Conservation (phyloP, 148 eudicot species). For the Pouteria glomerata region DNA sequence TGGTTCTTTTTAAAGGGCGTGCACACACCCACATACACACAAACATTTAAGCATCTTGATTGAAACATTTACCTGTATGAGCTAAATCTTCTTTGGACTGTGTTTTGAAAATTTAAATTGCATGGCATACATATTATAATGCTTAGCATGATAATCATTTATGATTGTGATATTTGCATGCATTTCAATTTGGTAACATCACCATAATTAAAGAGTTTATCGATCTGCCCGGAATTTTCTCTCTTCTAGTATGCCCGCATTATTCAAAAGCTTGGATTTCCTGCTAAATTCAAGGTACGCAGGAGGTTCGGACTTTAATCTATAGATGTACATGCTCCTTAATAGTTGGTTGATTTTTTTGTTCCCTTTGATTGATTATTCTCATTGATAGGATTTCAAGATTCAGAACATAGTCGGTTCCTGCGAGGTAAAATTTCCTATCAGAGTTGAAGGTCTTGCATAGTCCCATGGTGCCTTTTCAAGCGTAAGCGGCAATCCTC, state of each 20-base stretch:
- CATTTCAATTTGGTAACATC: too few relatives aligned
- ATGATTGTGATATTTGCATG: too few relatives aligned
- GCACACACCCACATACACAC: neutral
- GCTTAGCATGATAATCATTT: too few relatives aligned
- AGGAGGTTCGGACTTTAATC: too few relatives aligned
- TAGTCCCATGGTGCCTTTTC: conserved; percentile 49
- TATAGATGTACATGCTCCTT: neutral
- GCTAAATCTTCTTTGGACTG: too few relatives aligned
- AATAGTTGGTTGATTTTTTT: neutral
- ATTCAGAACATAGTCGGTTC: conserved; percentile 67
- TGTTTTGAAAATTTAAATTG: too few relatives aligned
- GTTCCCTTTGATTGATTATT: neutral
- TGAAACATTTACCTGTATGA: too few relatives aligned
- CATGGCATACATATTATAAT: too few relatives aligned
- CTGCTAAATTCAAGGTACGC: conserved; percentile 64
- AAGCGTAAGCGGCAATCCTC: conserved; percentile 32
- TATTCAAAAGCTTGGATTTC: conserved; percentile 66
- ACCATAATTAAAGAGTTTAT: neutral
- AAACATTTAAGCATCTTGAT: too few relatives aligned
- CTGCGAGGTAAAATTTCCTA: conserved; percentile 61
- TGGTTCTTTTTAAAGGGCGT: neutral
- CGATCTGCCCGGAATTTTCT: neutral
- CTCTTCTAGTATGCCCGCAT: conserved; percentile 55
- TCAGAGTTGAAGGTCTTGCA: conserved; percentile 58
- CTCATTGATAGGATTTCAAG: conserved; percentile 46